Evolutionary conservation across 495 filamentous ascomycete species (phyloP).

Genomic region (Schizothecium vesticola): DNA sequence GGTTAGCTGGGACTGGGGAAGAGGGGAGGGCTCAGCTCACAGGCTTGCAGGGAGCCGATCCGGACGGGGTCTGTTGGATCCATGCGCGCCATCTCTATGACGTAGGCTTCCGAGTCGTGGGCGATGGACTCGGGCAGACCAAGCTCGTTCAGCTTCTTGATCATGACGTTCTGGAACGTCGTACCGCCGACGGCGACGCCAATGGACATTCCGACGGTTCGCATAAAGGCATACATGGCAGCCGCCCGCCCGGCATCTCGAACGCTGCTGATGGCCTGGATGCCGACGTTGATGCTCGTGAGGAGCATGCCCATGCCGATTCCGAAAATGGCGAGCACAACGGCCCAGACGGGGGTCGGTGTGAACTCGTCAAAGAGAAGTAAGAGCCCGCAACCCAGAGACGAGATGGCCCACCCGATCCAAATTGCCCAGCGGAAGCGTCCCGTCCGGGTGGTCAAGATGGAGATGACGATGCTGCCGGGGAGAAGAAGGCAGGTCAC

Average conservation of each 20-base stretch:
- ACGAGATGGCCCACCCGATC: constrained; percentile 50
- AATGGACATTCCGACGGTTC: constrained; percentile 57
- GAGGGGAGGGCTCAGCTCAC: constrained; percentile 2
- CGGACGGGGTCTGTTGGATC: constrained; percentile 20
- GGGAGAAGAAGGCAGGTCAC: constrained; percentile 27
- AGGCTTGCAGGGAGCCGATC: constrained; percentile 21
- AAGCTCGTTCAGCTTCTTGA: constrained; percentile 36
- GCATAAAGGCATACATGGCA: constrained; percentile 55
- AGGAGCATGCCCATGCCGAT: constrained; percentile 52
- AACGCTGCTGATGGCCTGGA: constrained; percentile 46
- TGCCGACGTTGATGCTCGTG: constrained; percentile 44
- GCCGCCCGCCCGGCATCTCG: constrained; percentile 51
- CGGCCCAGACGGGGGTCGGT: constrained; percentile 43
- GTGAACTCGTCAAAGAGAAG: constrained; percentile 44
- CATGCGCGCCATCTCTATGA: constrained; percentile 28
- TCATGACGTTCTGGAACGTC: constrained; percentile 56
- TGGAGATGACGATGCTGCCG: constrained; percentile 44
- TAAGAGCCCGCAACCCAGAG: constrained; percentile 46
- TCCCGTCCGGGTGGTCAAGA: constrained; percentile 44
- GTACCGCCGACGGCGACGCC: constrained; percentile 59
- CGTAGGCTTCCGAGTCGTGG: constrained; percentile 44
- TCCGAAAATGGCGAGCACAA: constrained; percentile 49
- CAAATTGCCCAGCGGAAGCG: constrained; percentile 52
- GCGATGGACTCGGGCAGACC: constrained; percentile 36
- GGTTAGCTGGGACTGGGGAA: not conserved